Percentiles rank a stretch among this genome's conserved stretches.
phyloP scores from a whole-genome alignment of 1,139 yeast species.

The Ogataea hybrid region DNA sequence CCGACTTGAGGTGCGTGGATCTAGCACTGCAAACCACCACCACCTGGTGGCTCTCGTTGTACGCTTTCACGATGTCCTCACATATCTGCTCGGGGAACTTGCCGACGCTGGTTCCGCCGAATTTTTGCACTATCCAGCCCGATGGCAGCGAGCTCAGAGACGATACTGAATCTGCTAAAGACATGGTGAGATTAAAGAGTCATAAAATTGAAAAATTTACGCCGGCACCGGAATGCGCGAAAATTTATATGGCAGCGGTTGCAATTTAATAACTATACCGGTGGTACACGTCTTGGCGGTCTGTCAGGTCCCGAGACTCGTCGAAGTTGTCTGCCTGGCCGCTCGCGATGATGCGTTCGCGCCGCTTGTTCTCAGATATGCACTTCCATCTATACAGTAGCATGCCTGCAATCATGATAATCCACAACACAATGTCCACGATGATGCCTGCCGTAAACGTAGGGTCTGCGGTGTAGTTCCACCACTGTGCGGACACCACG shows the following conservation, averaged over 20 bases:
- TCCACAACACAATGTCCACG: constrained; percentile 26
- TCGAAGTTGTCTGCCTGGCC: constrained; percentile 21
- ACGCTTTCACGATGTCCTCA: too few species aligned
- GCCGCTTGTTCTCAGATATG: constrained; percentile 16
- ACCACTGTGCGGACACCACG: constrained; percentile 69
- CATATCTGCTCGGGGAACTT: too few species aligned
- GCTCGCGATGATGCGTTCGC: constrained; percentile 34
- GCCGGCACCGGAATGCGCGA: constrained; percentile 5
- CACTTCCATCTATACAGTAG: constrained; percentile 11
- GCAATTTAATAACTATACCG: constrained; percentile 23
- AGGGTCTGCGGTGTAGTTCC: constrained; percentile 32
- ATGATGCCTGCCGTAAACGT: constrained; percentile 25
- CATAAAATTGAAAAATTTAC: constrained; percentile 6
- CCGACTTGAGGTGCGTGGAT: too few species aligned
- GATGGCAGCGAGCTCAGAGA: too few species aligned
- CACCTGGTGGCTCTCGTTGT: too few species aligned
- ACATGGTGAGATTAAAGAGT: constrained; percentile 4
- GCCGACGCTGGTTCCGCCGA: too few species aligned
- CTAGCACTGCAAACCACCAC: too few species aligned
- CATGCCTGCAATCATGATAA: constrained; percentile 18
- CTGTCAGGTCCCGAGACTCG: constrained; percentile 24
- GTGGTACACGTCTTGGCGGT: constrained; percentile 27
- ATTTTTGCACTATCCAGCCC: too few species aligned
- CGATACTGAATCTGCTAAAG: constrained; percentile 10
- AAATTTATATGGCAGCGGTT: background rate